These are phyloP conservation scores for Nothophytophthora sp. DNA, from an alignment of 352 stramenopile species.

Conservation along the genomic window DNA sequence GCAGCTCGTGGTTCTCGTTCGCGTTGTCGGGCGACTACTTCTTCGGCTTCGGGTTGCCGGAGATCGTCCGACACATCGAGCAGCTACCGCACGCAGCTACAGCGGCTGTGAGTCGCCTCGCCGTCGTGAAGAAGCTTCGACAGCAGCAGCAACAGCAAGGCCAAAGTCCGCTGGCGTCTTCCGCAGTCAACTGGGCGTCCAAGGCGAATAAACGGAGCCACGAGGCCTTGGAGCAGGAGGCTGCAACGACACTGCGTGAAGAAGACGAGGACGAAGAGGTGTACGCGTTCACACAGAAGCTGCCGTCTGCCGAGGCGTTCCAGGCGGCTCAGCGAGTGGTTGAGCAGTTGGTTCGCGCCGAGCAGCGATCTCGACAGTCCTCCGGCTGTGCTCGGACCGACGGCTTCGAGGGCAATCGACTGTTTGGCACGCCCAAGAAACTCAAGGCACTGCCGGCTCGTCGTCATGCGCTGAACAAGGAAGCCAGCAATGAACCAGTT, in stretches of 20 bases:
- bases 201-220: conserved; percentile 25
- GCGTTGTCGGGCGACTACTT: conserved; percentile 77
- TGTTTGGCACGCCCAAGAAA: conserved; percentile 43
- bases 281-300: conserved; percentile 88
- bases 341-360: conserved; percentile 75
- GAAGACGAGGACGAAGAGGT: conserved; percentile 34
- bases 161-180: conserved; percentile 31
- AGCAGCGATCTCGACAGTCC: conserved; percentile 83
- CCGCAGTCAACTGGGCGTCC: conserved; percentile 20
- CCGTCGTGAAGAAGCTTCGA: conserved; percentile 37
- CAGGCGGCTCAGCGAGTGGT: conserved; percentile 80
- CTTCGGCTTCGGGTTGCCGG: conserved; percentile 78
- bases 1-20: conserved; percentile 83
- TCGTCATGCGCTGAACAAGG: conserved; percentile 36
- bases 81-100: conserved; percentile 71
- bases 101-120: conserved; percentile 52
- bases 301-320: conserved; percentile 76
- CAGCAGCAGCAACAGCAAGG: conserved; percentile 43
- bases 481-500: conserved; percentile 32
- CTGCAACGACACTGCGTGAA: conserved; percentile 11
- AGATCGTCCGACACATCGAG: conserved; percentile 72
- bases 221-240: conserved; percentile 24
- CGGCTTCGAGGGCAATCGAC: conserved; percentile 65
- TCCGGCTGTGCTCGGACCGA: conserved; percentile 89
- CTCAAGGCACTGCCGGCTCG: conserved; percentile 31